phyloP scores from a whole-genome alignment of 2,329 filamentous ascomycete genomes.

The Myriosclerotinia curreyana region DNA sequence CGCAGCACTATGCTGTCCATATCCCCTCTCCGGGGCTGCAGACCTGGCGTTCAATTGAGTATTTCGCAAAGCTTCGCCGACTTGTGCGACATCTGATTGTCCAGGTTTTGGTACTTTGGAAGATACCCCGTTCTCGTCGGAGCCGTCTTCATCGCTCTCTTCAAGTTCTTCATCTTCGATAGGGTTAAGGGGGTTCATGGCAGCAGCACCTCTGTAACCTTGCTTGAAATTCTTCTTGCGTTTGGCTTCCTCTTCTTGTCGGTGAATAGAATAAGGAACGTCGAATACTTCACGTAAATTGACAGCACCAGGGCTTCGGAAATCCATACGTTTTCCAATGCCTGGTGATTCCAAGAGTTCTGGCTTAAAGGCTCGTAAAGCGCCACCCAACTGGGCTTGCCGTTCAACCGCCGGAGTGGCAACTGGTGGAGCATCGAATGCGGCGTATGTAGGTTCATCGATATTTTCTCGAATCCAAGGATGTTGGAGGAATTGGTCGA shows the following conservation, averaged over 20 bases:
- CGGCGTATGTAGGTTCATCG: conserved; percentile 64
- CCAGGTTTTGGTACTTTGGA: conserved; percentile 67
- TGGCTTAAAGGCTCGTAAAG: conserved; percentile 55
- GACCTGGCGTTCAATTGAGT: conserved; percentile 69
- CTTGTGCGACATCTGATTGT: conserved; percentile 58
- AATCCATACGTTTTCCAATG: conserved; percentile 73
- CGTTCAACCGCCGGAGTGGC: conserved; percentile 57
- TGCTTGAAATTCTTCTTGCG: conserved; percentile 79
- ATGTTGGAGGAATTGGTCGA: conserved; percentile 87
- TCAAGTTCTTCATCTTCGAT: conserved; percentile 66
- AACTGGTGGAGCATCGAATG: conserved; percentile 67
- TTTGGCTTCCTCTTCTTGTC: conserved; percentile 94
- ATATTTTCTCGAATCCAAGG: conserved; percentile 78
- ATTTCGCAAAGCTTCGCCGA: conserved; percentile 85
- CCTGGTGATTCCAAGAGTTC: conserved; percentile 55
- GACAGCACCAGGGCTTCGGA: conserved; percentile 90
- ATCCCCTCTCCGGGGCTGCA: conserved; percentile 61
- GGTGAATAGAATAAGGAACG: conserved; percentile 94
- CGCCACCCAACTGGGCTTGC: conserved; percentile 30
- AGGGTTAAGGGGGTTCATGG: conserved; percentile 63
- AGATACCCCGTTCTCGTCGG: conserved; percentile 51
- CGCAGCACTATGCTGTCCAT: conserved; percentile 82
- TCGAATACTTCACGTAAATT: conserved; percentile 97
- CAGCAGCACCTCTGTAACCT: conserved; percentile 61
- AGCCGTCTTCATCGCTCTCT: conserved; percentile 60